These are phyloP conservation scores for Pyrrhoderma noxium DNA, from an alignment of 1,284 basidiomycete genomes.

Conservation along the genomic window DNA sequence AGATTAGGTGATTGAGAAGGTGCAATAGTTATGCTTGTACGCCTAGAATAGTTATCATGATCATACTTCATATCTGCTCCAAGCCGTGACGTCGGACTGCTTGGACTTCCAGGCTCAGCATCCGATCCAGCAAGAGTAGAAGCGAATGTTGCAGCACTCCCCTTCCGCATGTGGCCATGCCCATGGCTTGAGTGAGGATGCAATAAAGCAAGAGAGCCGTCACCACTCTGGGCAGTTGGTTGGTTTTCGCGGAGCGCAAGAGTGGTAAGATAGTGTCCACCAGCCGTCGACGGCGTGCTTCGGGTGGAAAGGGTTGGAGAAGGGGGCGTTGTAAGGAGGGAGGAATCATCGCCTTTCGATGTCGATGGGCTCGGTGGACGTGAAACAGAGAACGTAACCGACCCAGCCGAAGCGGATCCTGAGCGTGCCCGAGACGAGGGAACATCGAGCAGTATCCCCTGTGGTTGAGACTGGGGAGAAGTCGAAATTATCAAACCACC, in stretches of 20 bases:
- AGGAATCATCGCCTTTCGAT: slow-evolving; percentile 9
- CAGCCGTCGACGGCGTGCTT: slow-evolving; percentile 36
- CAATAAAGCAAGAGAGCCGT: slow-evolving; percentile 50
- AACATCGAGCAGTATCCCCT: slow-evolving; percentile 13
- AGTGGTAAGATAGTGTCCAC: slow-evolving; percentile 45
- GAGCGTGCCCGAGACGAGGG: slow-evolving; percentile 12
- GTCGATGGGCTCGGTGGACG: slow-evolving; percentile 11
- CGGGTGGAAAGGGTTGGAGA: slow-evolving; percentile 65
- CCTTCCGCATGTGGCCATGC: slow-evolving; percentile 29
- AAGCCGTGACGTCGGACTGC: slow-evolving; percentile 1
- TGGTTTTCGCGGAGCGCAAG: slow-evolving; percentile 63
- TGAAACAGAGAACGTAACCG: slow-evolving; percentile 10
- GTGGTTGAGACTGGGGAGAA: slow-evolving; percentile 4
- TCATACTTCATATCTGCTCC: slow-evolving; percentile 2
- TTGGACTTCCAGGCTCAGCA: slow-evolving; percentile 8
- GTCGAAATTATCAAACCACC: not conserved
- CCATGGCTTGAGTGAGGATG: slow-evolving; percentile 29
- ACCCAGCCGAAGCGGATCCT: slow-evolving; percentile 10
- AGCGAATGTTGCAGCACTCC: slow-evolving; percentile 25
- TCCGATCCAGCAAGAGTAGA: slow-evolving; percentile 11
- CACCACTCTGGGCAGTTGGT: slow-evolving; percentile 50
- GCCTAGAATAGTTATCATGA: slow-evolving; percentile 8
- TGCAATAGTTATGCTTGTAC: slow-evolving; percentile 18
- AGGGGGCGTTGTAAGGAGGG: slow-evolving; percentile 42
- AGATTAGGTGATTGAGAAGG: slow-evolving; percentile 5